A percentile compares a stretch with the other conserved stretches of the same genome.
phyloP scores from a whole-genome alignment of 2,329 filamentous ascomycete genomes.

The Acrocalymma vagum region DNA sequence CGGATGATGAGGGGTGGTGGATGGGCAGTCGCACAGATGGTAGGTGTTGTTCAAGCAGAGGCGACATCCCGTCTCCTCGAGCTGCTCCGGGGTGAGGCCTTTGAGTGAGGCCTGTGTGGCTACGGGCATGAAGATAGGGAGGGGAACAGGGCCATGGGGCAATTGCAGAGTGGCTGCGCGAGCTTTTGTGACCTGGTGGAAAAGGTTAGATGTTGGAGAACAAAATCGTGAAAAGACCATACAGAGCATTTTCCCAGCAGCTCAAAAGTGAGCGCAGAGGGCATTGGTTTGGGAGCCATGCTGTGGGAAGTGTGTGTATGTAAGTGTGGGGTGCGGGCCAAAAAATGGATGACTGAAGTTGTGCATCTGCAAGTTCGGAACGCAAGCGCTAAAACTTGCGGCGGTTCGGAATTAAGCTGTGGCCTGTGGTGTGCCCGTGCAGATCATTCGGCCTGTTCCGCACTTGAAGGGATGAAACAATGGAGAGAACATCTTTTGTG shows the following conservation, averaged over 20 bases:
- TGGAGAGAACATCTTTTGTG: too few relatives aligned
- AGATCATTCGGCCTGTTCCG: too few relatives aligned
- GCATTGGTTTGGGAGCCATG: slow-evolving; percentile 44
- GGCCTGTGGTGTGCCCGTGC: too few relatives aligned
- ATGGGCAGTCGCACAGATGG: slow-evolving; percentile 65
- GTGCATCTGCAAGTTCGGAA: too few relatives aligned
- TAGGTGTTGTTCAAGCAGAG: slow-evolving; percentile 98
- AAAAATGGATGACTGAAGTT: too few relatives aligned
- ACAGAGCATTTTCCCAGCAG: slow-evolving; percentile 50
- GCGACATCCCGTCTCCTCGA: slow-evolving; percentile 87
- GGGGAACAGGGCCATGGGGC: slow-evolving; percentile 87
- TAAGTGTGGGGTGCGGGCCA: too few relatives aligned
- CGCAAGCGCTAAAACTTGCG: too few relatives aligned
- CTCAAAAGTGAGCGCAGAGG: slow-evolving; percentile 48
- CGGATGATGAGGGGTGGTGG: background rate
- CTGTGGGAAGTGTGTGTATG: too few relatives aligned
- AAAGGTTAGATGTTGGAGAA: slow-evolving; percentile 10
- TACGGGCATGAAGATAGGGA: slow-evolving; percentile 98
- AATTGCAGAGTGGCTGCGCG: slow-evolving; percentile 87
- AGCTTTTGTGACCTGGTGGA: slow-evolving; percentile 85
- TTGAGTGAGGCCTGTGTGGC: slow-evolving; percentile 97
- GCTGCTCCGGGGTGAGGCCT: slow-evolving; percentile 88
- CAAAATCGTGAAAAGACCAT: slow-evolving; percentile 1
- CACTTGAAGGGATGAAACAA: too few relatives aligned
- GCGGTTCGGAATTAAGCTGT: too few relatives aligned